Conservation (phyloP, 2,329 filamentous ascomycete species). For the Aspergillus intermedius region DNA sequence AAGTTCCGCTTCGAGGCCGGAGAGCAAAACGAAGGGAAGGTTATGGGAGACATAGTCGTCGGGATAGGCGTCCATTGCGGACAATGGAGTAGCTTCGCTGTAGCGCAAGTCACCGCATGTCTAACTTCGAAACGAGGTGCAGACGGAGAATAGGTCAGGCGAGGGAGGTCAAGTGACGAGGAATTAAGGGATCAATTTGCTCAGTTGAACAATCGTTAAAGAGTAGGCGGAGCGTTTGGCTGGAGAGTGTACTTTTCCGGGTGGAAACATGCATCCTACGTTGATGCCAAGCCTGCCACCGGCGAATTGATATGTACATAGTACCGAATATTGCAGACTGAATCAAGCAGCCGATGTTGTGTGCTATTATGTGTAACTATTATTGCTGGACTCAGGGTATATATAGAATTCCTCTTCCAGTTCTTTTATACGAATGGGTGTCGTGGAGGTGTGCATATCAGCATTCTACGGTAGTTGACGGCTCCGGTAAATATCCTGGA, state of each 20-base stretch:
- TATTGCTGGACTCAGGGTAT: too few species aligned
- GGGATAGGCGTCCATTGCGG: slow-evolving; percentile 43
- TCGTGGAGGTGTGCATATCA: too few species aligned
- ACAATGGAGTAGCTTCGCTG: slow-evolving; percentile 16
- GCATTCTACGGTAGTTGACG: too few species aligned
- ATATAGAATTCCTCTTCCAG: too few species aligned
- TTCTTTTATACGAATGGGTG: too few species aligned
- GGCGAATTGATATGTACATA: not conserved
- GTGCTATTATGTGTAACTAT: too few species aligned
- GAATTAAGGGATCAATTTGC: not conserved
- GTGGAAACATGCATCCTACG: not conserved
- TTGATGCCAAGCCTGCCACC: not conserved
- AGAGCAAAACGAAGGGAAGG: slow-evolving; percentile 74
- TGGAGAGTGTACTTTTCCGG: not conserved
- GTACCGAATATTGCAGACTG: too few species aligned
- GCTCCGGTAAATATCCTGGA: too few species aligned
- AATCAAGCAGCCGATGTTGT: too few species aligned
- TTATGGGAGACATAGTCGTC: slow-evolving; percentile 76
- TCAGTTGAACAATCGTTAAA: too few species aligned
- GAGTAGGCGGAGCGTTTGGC: not conserved
- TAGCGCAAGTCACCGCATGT: slow-evolving; percentile 29
- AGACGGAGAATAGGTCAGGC: too few species aligned
- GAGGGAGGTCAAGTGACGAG: not conserved
- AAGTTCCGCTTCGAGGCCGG: slow-evolving; percentile 55
- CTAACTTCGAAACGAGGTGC: slow-evolving; percentile 6